phyloP scores from a whole-genome alignment of 1,284 basidiomycete genomes.

The Ustilago sp. region DNA sequence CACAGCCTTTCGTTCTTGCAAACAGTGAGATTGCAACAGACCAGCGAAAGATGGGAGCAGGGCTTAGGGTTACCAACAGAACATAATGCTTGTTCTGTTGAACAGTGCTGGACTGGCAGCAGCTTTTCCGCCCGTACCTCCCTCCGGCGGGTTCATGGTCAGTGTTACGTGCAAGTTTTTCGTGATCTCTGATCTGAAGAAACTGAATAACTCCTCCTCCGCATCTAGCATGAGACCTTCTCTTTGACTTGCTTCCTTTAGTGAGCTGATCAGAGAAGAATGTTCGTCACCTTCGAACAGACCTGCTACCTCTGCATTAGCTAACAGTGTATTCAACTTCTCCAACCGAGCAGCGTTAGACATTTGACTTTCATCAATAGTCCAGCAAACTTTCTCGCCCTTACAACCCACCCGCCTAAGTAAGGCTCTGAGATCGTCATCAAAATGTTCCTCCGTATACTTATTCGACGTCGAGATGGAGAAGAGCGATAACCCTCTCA shows the following conservation, averaged over 20 bases:
- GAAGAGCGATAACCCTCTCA: conserved; percentile 98
- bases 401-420: conserved; percentile 95
- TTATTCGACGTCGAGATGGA: conserved; percentile 99
- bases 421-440: conserved; percentile 93
- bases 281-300: conserved; percentile 90
- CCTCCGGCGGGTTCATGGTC: conserved; percentile 98
- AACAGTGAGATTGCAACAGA: too few relatives aligned
- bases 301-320: conserved; percentile 99
- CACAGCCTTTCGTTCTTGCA: too few relatives aligned
- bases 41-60: too few relatives aligned
- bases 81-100: conserved; percentile 61
- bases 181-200: conserved; percentile 61
- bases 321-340: conserved; percentile 97
- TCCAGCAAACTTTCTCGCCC: conserved; percentile 99
- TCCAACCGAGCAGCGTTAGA: conserved; percentile 98
- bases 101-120: conserved; percentile 83
- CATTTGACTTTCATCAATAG: conserved; percentile 99
- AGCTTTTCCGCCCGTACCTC: conserved; percentile 91
- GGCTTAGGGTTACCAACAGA: conserved; percentile 49
- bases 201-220: conserved; percentile 76
- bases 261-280: conserved; percentile 94
- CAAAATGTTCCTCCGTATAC: conserved; percentile 97
- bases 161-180: conserved; percentile 74
- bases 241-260: conserved; percentile 97
- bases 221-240: conserved; percentile 98